Evolutionary conservation across 2,329 filamentous ascomycete species (phyloP), one percentile per base, ranked within the genome.

Genomic region (Colletotrichum scovillei): DNA sequence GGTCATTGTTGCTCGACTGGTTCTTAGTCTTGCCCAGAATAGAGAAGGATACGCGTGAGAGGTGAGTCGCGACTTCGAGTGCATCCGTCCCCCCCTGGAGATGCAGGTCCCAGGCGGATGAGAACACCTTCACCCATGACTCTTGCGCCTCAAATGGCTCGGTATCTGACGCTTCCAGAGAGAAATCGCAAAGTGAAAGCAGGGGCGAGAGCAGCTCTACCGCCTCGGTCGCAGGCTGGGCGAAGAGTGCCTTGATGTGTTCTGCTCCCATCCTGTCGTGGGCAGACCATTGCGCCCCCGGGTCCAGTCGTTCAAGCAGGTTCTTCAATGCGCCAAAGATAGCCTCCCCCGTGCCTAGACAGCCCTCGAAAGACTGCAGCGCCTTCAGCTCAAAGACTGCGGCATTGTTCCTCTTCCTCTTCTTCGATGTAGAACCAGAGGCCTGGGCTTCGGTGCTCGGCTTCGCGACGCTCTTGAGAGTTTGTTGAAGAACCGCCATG

Each of bases 401-500:
- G 2, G 79, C 76, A 1, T 80, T 77, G 2, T 81, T 79, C 69
- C 86, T 84, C 79, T 90, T 90, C 71, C 87, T 81, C 76, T 88
- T 89, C 52, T 81, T 80, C 6, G 84, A 80, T 53, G 73, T 79
- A 24, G 74, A 71, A 22, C 67, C 63, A 9, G 78, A 69, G 7
- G 76, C 75, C 4, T 77, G 63, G 32, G 78, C 69, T 11, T 75
- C 63, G 16, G 79, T 76, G 53, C 82, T 79, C 11, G 83, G 79
- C 4, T 77, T 79, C 1, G 86, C 86, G 49, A 89, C 76, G 28
- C 95, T 92, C 60, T 89, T 86, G 60, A 95, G 82, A 0, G 92
- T 90, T 77, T 90, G 88, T 77, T 92, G 90, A 55, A 97, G 80
- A 11, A 94, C 88, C 1, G 84, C 82, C 42, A 93, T 83, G 66